phyloP scores from a whole-genome alignment of 2,329 filamentous ascomycete genomes.

The Colletotrichum aenigma region DNA sequence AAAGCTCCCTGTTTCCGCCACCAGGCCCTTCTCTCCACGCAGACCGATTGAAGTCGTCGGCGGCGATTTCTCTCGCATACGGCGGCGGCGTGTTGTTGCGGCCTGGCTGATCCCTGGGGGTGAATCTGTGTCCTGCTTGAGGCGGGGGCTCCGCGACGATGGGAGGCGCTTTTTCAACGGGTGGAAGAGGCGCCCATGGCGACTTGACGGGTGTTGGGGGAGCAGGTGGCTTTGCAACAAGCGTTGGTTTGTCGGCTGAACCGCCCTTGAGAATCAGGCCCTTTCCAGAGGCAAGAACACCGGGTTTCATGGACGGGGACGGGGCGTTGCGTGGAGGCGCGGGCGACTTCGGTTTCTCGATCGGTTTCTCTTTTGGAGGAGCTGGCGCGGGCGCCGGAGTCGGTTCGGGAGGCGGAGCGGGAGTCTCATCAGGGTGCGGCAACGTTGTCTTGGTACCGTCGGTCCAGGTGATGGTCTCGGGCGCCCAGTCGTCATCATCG shows the following conservation, averaged over 20 bases:
- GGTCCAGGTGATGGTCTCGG: conserved; percentile 85
- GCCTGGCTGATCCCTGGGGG: conserved; percentile 35
- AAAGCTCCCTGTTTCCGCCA: conserved; percentile 75
- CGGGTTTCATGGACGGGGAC: conserved; percentile 48
- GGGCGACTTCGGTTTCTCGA: conserved; percentile 52
- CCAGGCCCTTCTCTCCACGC: conserved; percentile 76
- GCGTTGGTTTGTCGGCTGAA: conserved; percentile 70
- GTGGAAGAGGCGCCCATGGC: conserved; percentile 87
- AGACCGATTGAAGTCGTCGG: conserved; percentile 89
- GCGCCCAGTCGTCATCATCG: conserved; percentile 86
- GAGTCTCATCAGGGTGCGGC: conserved; percentile 62
- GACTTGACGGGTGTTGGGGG: conserved; percentile 79
- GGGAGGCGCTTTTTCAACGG: conserved; percentile 81
- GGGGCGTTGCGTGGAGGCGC: conserved; percentile 32
- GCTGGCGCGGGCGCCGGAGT: conserved; percentile 29
- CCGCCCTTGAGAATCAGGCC: conserved; percentile 69
- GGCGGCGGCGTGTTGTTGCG: conserved; percentile 57
- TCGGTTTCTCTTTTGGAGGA: conserved; percentile 30
- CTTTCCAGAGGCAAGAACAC: conserved; percentile 57
- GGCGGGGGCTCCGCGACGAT: conserved; percentile 60
- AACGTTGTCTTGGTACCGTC: conserved; percentile 85
- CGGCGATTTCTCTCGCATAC: conserved; percentile 81
- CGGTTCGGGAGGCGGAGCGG: conserved; percentile 28
- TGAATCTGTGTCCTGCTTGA: conserved; percentile 27
- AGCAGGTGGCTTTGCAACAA: conserved; percentile 74